Percentiles rank a stretch among this genome's conserved stretches.
Evolutionary conservation across 1,284 basidiomycete species (phyloP).

Genomic region (Ceratorhiza oryzae-sativae): DNA sequence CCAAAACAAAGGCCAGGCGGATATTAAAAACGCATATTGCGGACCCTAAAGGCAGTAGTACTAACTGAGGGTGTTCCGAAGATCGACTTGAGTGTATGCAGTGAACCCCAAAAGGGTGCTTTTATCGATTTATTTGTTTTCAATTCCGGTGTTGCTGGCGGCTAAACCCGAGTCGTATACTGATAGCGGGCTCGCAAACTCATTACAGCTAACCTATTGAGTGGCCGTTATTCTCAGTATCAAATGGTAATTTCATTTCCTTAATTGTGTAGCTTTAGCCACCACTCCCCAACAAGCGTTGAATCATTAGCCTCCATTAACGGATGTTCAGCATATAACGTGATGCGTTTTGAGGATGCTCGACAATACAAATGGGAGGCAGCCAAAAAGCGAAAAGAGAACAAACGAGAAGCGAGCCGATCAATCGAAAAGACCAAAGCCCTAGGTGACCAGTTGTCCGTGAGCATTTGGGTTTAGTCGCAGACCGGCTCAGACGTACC

Average conservation of each 20-base stretch:
- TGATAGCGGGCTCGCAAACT: too few species aligned
- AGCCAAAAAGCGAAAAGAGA: slow-evolving; percentile 20
- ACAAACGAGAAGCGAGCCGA: slow-evolving; percentile 32
- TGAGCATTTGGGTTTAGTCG: background rate
- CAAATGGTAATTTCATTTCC: too few species aligned
- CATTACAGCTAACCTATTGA: too few species aligned
- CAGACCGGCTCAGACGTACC: slow-evolving; percentile 60
- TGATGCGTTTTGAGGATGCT: slow-evolving; percentile 27
- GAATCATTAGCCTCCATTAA: too few species aligned
- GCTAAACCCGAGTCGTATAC: too few species aligned
- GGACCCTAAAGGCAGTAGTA: background rate
- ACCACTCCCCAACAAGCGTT: background rate
- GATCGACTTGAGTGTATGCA: too few species aligned
- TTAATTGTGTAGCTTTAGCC: too few species aligned
- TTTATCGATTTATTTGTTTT: too few species aligned
- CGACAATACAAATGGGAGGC: slow-evolving; percentile 35
- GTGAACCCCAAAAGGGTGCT: too few species aligned
- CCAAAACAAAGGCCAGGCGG: slow-evolving; percentile 75
- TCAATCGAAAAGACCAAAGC: slow-evolving; percentile 87
- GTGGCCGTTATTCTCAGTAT: too few species aligned
- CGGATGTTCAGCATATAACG: slow-evolving; percentile 37
- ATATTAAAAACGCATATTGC: slow-evolving; percentile 76
- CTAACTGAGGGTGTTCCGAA: too few species aligned
- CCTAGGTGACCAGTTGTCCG: slow-evolving; percentile 52
- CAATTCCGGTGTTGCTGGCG: too few species aligned